A percentile compares a stretch with the other conserved stretches of the same genome.
These are phyloP conservation scores for Tricholoma hemisulphureum DNA, from an alignment of 768 basidiomycete genomes.

Conservation along the genomic window DNA sequence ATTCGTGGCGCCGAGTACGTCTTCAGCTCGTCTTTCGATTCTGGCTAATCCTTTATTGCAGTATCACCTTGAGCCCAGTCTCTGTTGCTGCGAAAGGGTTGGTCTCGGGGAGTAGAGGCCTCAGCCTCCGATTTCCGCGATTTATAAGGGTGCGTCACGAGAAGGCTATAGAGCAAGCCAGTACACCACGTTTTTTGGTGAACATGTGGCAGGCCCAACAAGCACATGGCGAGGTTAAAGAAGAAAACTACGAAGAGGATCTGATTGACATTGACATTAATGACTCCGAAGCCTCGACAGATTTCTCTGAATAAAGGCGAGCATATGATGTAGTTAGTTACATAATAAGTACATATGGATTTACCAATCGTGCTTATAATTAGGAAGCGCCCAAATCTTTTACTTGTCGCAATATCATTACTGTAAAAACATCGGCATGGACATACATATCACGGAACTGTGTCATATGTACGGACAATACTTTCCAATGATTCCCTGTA, in stretches of 20 bases:
- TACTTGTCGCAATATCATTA: too few relatives aligned
- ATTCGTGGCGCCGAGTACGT: slow-evolving; percentile 73
- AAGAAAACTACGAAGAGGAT: slow-evolving; percentile 56
- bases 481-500: neutral
- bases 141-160: slow-evolving; percentile 76
- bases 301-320: neutral
- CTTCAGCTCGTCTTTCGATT: neutral
- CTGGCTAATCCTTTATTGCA: slow-evolving; percentile 26
- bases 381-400: too few relatives aligned
- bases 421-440: too few relatives aligned
- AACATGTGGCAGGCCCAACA: slow-evolving; percentile 68
- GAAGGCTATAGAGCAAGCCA: slow-evolving; percentile 71
- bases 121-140: slow-evolving; percentile 86
- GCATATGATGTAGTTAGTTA: too few relatives aligned
- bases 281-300: slow-evolving; percentile 22
- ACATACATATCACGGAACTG: neutral
- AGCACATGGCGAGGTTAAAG: slow-evolving; percentile 28
- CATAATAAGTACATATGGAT: too few relatives aligned
- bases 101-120: slow-evolving; percentile 53
- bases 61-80: slow-evolving; percentile 82
- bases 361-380: too few relatives aligned
- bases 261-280: slow-evolving; percentile 51
- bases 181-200: slow-evolving; percentile 66
- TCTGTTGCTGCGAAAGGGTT: slow-evolving; percentile 75
- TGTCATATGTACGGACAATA: neutral